Base-by-base conservation (phyloP, 2,329 filamentous ascomycete species). In the Xylaria multiplex region DNA sequence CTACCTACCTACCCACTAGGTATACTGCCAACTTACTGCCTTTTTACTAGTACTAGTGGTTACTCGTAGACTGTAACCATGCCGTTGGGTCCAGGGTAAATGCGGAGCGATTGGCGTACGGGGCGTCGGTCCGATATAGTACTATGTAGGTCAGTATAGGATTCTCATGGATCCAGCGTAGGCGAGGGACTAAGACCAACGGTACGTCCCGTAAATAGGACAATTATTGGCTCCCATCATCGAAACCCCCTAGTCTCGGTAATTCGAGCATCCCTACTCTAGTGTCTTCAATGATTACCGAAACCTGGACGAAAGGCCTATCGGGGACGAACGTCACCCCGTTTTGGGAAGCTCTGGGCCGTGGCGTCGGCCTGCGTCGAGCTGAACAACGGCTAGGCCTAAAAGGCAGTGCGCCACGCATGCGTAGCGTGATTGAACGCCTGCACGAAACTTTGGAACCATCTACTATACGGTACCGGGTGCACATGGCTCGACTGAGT, bases 321-420 rank as follows among this genome's bases (percentile, higher is more conserved):
- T 65, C 59, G 58, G 60, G 59, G 61, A 57, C 46, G 22, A 19
- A 27, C 46, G 35, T 6, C 40, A 6, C 65, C 37, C 65, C 59
- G 16, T 57, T 62, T 68, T 52, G 48, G 63, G 66, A 65, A 68
- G 59, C 59, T 68, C 19, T 40, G 24, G n/a, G 14, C 3, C 11
- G 22, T 37, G 42, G 50, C 43, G 55, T 32, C 55, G 22, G 66
- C 59, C 66, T 68, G 63, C 43, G 55, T 40, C 55, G 32, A 68
- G 66, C 66, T 68, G 66, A 68, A 66, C 30, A 46, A 42, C 46
- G 54, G 58, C 65, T 60, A 67, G 52, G 22, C 52, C 53, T 14
- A 24, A 49, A 53, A 16, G 27, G n/a, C 22, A 46, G 46, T 30
- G n/a, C 43, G 42, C 62, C 52, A 54, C 59, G 62, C 64, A 66